Percentiles rank a stretch among this genome's conserved stretches.
Conservation (phyloP, 1,284 basidiomycete genomes). For the Sanghuangporus baumii region DNA sequence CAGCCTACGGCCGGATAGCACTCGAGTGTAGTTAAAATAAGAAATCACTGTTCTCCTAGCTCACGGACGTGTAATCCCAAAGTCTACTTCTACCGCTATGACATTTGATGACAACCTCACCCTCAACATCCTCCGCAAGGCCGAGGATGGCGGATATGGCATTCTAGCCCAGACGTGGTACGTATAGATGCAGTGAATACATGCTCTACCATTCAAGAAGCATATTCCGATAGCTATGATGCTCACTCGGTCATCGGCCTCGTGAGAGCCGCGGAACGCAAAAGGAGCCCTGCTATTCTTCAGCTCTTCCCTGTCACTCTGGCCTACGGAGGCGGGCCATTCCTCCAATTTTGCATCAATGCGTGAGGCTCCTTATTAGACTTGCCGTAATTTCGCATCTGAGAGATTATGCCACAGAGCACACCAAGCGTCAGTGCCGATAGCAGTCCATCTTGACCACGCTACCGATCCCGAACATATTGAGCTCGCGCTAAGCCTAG, state of each 20-base stretch:
- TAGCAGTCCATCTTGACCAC: constrained; percentile 45
- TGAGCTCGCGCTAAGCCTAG: constrained; percentile 40
- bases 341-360: constrained; percentile 41
- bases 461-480: constrained; percentile 43
- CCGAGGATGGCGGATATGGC: constrained; percentile 40
- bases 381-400: not conserved
- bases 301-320: constrained; percentile 44
- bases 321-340: constrained; percentile 40
- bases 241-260: constrained; percentile 40
- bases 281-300: constrained; percentile 40
- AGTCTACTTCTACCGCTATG: not conserved
- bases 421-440: constrained; percentile 41
- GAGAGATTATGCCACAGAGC: constrained; percentile 25
- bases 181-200: constrained; percentile 7
- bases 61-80: not conserved
- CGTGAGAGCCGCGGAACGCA: constrained; percentile 41
- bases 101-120: constrained; percentile 31
- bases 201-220: not conserved
- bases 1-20: not conserved
- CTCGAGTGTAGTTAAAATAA: not conserved
- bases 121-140: constrained; percentile 36
- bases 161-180: constrained; percentile 42
- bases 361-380: constrained; percentile 26
- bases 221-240: constrained; percentile 34
- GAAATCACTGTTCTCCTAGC: not conserved